A percentile compares a stretch with the other conserved stretches of the same genome.
Conservation (phyloP, 225 moss, liverwort and hornwort species). For the Asterella californica region DNA sequence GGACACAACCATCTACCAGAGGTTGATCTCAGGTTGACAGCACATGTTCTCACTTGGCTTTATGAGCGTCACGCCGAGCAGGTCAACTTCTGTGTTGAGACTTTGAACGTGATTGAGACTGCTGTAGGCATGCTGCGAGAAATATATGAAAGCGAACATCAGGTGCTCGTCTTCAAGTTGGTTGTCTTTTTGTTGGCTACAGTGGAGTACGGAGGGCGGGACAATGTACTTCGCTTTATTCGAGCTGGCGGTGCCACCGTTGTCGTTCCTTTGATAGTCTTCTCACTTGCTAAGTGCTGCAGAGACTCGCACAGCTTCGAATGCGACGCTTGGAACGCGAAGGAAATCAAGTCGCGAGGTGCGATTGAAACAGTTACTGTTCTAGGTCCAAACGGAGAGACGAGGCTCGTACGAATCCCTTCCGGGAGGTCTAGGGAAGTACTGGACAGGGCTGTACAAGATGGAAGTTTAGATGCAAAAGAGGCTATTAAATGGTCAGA, state of each 20-base stretch:
- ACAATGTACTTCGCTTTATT: slow-evolving; percentile 89
- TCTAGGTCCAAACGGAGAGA: slow-evolving; percentile 68
- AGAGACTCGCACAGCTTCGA: slow-evolving; percentile 81
- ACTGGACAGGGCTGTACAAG: slow-evolving; percentile 83
- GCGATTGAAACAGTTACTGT: slow-evolving; percentile 83
- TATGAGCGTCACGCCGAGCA: slow-evolving; percentile 94
- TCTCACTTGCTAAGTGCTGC: slow-evolving; percentile 93
- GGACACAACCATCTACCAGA: slow-evolving; percentile 94
- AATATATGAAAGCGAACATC: slow-evolving; percentile 90
- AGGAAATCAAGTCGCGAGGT: slow-evolving; percentile 64
- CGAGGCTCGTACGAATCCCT: slow-evolving; percentile 81
- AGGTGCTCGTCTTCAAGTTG: slow-evolving; percentile 96
- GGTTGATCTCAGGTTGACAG: slow-evolving; percentile 94
- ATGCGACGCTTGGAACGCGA: slow-evolving; percentile 88
- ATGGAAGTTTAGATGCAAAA: slow-evolving; percentile 95
- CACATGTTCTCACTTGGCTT: slow-evolving; percentile 90
- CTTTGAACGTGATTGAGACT: slow-evolving; percentile 96
- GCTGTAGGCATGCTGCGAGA: slow-evolving; percentile 99
- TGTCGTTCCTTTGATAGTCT: slow-evolving; percentile 78
- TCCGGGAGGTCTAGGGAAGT: slow-evolving; percentile 95
- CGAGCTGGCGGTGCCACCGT: slow-evolving; percentile 95
- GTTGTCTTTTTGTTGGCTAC: slow-evolving; percentile 77
- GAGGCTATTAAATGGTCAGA: slow-evolving; percentile 98
- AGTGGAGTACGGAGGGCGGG: slow-evolving; percentile 90
- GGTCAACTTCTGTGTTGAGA: slow-evolving; percentile 77